Evolutionary conservation across 805 yeast species (phyloP).

Genomic region (Lipomyces yamadae): DNA sequence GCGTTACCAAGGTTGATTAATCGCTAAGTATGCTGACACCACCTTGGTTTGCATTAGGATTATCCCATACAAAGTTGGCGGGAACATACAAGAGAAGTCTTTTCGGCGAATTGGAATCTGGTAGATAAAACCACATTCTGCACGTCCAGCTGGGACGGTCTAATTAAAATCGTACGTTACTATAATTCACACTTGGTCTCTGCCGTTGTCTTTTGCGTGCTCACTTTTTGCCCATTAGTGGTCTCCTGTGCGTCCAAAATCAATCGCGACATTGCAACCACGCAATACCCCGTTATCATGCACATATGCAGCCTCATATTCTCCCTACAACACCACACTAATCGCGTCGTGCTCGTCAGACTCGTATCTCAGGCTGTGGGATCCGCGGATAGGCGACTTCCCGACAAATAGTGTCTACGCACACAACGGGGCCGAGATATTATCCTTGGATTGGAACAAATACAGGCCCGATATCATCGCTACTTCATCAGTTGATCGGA

Average conservation of each 20-base stretch:
- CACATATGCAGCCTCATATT: constrained; percentile 39
- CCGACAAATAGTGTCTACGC: constrained; percentile 63
- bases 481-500: constrained; percentile 89
- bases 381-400: constrained; percentile 69
- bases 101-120: constrained; percentile 73
- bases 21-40: not conserved
- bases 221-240: constrained; percentile 47
- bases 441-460: constrained; percentile 88
- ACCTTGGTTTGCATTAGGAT: constrained; percentile 43
- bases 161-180: constrained; percentile 58
- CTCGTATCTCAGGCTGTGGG: constrained; percentile 81
- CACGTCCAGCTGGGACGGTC: constrained; percentile 91
- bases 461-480: constrained; percentile 80
- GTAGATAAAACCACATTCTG: constrained; percentile 70
- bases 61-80: constrained; percentile 75
- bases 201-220: no score
- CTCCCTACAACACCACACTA: constrained; percentile 76
- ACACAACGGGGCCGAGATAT: constrained; percentile 79
- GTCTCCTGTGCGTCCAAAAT: constrained; percentile 66
- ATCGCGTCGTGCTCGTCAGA: constrained; percentile 75
- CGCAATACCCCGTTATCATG: constrained; percentile 35
- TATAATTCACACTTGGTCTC: not conserved
- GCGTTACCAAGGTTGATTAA: not conserved
- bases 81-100: constrained; percentile 80
- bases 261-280: constrained; percentile 58